Percentiles rank a stretch among this genome's conserved stretches.
These are phyloP conservation scores for Gamarada debralockiae DNA, from an alignment of 495 filamentous ascomycete species.

Conservation along the genomic window DNA sequence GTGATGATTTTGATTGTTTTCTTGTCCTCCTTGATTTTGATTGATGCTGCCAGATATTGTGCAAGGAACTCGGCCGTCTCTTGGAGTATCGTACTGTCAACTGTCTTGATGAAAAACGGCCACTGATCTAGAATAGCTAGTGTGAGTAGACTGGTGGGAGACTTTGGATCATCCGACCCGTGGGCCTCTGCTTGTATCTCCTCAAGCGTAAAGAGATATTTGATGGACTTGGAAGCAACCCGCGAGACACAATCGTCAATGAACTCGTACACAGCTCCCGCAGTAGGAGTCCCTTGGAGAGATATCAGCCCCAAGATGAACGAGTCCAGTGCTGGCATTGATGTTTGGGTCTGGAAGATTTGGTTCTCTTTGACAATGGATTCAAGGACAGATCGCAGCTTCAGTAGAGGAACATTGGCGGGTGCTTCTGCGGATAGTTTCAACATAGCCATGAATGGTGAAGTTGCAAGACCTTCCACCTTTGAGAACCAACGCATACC, in stretches of 20 bases:
- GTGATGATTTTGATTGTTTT: slow-evolving; percentile 33
- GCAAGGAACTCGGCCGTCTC: slow-evolving; percentile 54
- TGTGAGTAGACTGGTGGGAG: slow-evolving; percentile 47
- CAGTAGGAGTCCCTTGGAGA: slow-evolving; percentile 16
- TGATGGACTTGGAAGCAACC: slow-evolving; percentile 65
- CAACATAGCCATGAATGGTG: slow-evolving; percentile 62
- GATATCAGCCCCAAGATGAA: slow-evolving; percentile 47
- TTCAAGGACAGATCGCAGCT: slow-evolving; percentile 40
- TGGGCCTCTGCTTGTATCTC: slow-evolving; percentile 18
- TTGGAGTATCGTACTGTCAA: slow-evolving; percentile 30
- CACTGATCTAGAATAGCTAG: slow-evolving; percentile 72
- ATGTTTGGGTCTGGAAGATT: slow-evolving; percentile 37
- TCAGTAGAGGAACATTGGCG: slow-evolving; percentile 34
- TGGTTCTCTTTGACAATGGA: slow-evolving; percentile 47
- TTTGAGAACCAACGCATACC: slow-evolving; percentile 76
- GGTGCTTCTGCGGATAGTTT: slow-evolving; percentile 46
- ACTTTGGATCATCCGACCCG: slow-evolving; percentile 16
- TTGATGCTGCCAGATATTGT: slow-evolving; percentile 41
- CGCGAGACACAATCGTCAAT: slow-evolving; percentile 76
- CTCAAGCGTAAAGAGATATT: slow-evolving; percentile 58
- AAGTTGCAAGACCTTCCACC: slow-evolving; percentile 43
- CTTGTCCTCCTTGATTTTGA: slow-evolving; percentile 34
- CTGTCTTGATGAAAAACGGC: slow-evolving; percentile 57
- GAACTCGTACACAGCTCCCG: slow-evolving; percentile 50
- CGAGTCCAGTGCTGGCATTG: slow-evolving; percentile 44